Conservation (phyloP, 1,139 yeast species). For the Geotrichum siamense region DNA sequence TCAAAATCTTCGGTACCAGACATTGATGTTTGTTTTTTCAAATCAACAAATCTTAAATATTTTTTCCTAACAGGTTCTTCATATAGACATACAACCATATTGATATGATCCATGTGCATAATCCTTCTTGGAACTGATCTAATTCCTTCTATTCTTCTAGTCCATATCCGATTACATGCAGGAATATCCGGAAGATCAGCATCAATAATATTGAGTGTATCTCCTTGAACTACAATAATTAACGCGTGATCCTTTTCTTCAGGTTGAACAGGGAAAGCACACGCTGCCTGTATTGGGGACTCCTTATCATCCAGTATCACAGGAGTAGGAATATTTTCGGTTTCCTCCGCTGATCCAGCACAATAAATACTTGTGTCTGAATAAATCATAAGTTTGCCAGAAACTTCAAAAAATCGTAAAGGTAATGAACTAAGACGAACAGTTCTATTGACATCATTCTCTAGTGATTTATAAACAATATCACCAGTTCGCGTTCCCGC, state of each 20-base stretch:
- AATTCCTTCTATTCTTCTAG: neutral
- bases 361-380: constrained; percentile 4
- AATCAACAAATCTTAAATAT: constrained; percentile 8
- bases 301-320: constrained; percentile 6
- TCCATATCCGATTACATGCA: neutral
- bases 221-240: constrained; percentile 7
- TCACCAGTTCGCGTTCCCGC: constrained; percentile 10
- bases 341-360: neutral
- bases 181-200: constrained; percentile 5
- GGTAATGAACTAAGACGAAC: constrained; percentile 9
- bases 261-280: constrained; percentile 8
- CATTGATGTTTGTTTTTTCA: constrained; percentile 3
- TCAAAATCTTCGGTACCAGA: constrained; percentile 13
- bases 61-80: constrained; percentile 9
- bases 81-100: constrained; percentile 11
- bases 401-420: constrained; percentile 6
- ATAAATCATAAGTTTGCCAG: constrained; percentile 3
- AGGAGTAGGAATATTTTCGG: constrained; percentile 5
- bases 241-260: constrained; percentile 2
- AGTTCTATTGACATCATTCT: neutral
- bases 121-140: constrained; percentile 10
- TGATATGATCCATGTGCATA: constrained; percentile 7
- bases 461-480: neutral
- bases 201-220: constrained; percentile 7
- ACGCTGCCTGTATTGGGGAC: constrained; percentile 10